Evolutionary conservation across 202 grass and related monocot genomes (phyloP).

Genomic region (Eragrostis tef): DNA sequence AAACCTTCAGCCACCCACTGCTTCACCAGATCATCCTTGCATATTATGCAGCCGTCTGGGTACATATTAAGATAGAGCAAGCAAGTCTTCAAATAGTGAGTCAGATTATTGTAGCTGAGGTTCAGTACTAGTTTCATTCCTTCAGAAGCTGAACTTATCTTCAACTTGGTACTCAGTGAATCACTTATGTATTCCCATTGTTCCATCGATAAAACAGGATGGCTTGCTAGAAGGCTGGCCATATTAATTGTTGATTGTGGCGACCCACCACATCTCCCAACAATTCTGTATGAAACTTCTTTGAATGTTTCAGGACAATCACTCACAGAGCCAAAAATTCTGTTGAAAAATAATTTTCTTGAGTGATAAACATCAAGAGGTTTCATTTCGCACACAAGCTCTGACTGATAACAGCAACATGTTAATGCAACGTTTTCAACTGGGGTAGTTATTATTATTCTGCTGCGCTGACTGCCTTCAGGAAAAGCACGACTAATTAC

Average conservation of each 20-base stretch:
- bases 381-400: background rate
- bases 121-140: background rate
- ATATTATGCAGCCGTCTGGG: conserved; percentile 9
- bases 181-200: background rate
- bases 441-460: background rate
- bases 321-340: background rate
- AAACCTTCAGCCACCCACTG: conserved; percentile 42
- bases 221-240: conserved; percentile 1
- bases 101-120: conserved; percentile 10
- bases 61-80: conserved; percentile 33
- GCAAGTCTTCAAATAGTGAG: conserved; percentile 13
- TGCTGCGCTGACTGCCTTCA: background rate
- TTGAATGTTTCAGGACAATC: background rate
- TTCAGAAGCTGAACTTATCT: background rate
- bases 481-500: background rate
- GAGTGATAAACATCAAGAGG: background rate
- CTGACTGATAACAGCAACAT: conserved; percentile 2
- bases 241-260: background rate
- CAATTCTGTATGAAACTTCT: background rate
- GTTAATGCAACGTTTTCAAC: background rate
- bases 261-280: conserved; percentile 1
- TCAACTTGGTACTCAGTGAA: background rate
- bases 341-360: background rate
- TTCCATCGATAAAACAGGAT: background rate
- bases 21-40: conserved; percentile 27